Conservation (phyloP, 306 rosid species). For the Vachellia pachyceras region DNA sequence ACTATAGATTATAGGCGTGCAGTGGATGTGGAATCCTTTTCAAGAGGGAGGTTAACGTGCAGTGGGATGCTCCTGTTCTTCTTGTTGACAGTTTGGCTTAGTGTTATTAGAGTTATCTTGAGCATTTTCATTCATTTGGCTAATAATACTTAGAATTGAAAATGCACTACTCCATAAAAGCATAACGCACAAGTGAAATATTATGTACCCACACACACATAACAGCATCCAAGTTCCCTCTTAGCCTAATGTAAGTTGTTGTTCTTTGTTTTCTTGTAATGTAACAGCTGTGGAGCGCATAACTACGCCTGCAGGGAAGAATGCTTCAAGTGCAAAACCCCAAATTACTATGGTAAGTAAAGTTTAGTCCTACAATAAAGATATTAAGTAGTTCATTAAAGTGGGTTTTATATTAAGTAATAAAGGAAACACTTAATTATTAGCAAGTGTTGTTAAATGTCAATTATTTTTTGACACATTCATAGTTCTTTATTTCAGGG, state of each 20-base stretch:
- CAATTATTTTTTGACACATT: slow-evolving; percentile 40
- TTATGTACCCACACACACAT: too few species aligned
- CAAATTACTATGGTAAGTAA: slow-evolving; percentile 68
- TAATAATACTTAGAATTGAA: background rate
- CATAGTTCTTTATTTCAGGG: slow-evolving; percentile 48
- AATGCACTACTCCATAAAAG: slow-evolving; percentile 14
- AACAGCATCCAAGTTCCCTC: background rate
- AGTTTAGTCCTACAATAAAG: too few species aligned
- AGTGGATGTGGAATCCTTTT: too few species aligned
- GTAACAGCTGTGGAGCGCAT: slow-evolving; percentile 81
- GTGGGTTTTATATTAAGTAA: too few species aligned
- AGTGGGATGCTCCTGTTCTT: too few species aligned
- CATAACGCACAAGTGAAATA: too few species aligned
- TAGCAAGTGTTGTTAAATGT: slow-evolving; percentile 30
- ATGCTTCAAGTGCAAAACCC: slow-evolving; percentile 83
- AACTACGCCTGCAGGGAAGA: slow-evolving; percentile 89
- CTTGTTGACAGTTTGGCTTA: too few species aligned
- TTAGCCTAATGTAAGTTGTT: slow-evolving; percentile 4
- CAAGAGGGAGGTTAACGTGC: too few species aligned
- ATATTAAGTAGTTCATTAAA: too few species aligned
- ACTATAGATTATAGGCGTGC: too few species aligned
- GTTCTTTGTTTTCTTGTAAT: slow-evolving; percentile 29
- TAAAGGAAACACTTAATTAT: background rate
- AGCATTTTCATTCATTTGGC: background rate
- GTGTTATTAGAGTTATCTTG: background rate